Conservation (phyloP, 2,329 filamentous ascomycete genomes). For the Pseudogymnoascus sp. region DNA sequence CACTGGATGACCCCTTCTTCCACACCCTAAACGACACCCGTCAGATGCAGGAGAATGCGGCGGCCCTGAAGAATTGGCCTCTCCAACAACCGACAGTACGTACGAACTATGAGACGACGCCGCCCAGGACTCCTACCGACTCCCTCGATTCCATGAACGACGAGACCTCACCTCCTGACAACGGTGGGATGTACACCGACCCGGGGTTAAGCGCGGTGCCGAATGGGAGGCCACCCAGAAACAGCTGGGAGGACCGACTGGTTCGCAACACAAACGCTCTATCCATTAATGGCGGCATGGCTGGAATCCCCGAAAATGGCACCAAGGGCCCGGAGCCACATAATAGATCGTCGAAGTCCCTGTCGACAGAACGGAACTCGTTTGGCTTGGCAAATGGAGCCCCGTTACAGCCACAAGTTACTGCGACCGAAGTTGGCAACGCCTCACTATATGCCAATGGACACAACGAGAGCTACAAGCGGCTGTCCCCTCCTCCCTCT, state of each 20-base stretch:
- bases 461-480: slow-evolving; percentile 20
- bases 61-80: slow-evolving; percentile 16
- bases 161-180: slow-evolving; percentile 19
- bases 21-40: slow-evolving; percentile 33
- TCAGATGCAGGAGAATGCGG: slow-evolving; percentile 26
- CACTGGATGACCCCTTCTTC: slow-evolving; percentile 23
- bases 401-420: slow-evolving; percentile 15
- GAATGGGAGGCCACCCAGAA: slow-evolving; percentile 46
- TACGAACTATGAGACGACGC: slow-evolving; percentile 22
- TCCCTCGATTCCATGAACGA: slow-evolving; percentile 27
- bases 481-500: slow-evolving; percentile 19
- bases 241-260: slow-evolving; percentile 30
- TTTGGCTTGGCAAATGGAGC: slow-evolving; percentile 24
- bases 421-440: slow-evolving; percentile 5
- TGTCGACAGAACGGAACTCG: slow-evolving; percentile 25
- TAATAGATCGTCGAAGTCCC: slow-evolving; percentile 21
- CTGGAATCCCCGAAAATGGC: slow-evolving; percentile 24
- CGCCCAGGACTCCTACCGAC: slow-evolving; percentile 30
- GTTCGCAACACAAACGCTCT: slow-evolving; percentile 26
- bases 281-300: slow-evolving; percentile 25
- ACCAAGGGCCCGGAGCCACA: slow-evolving; percentile 24
- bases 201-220: slow-evolving; percentile 54
- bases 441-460: slow-evolving; percentile 20
- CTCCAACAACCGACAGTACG: slow-evolving; percentile 26
- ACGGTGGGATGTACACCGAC: slow-evolving; percentile 26